Evolutionary conservation across 1,139 yeast species (phyloP).

Genomic region (Saccharomyces hybrid): DNA sequence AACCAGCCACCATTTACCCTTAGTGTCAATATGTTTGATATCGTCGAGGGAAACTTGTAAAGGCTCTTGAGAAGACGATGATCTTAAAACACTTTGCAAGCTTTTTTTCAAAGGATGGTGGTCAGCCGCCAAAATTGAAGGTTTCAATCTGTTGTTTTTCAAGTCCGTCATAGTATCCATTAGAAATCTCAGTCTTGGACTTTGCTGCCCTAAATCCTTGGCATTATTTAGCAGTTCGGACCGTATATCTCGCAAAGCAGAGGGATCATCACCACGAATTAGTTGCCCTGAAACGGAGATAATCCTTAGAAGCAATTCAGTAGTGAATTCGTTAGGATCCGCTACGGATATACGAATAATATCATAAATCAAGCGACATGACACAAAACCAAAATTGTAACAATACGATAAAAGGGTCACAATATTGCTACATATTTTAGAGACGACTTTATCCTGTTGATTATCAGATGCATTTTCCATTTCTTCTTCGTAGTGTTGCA

Average conservation of each 20-base stretch:
- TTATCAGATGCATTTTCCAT: slow-evolving; percentile 24
- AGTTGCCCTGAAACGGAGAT: slow-evolving; percentile 74
- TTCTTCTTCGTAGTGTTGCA: slow-evolving; percentile 34
- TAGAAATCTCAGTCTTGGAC: slow-evolving; percentile 70
- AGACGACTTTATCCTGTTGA: slow-evolving; percentile 9
- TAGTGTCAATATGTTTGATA: slow-evolving; percentile 61
- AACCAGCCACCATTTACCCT: slow-evolving; percentile 98
- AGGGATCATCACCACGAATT: slow-evolving; percentile 84
- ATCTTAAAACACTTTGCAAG: slow-evolving; percentile 37
- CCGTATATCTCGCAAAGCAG: slow-evolving; percentile 74
- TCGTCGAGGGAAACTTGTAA: slow-evolving; percentile 79
- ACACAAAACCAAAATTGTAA: slow-evolving; percentile 68
- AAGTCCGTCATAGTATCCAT: slow-evolving; percentile 78
- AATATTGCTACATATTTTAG: slow-evolving; percentile 60
- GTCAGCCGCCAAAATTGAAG: slow-evolving; percentile 28
- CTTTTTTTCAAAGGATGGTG: slow-evolving; percentile 51
- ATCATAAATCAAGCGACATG: slow-evolving; percentile 71
- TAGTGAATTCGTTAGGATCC: slow-evolving; percentile 59
- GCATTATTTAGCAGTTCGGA: slow-evolving; percentile 45
- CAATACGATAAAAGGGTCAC: slow-evolving; percentile 68
- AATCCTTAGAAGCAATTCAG: slow-evolving; percentile 67
- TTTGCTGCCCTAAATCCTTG: slow-evolving; percentile 33
- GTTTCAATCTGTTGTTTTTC: slow-evolving; percentile 73
- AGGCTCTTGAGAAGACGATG: slow-evolving; percentile 55
- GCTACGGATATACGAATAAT: slow-evolving; percentile 50